Percentiles rank a stretch among this genome's conserved stretches.
Evolutionary conservation across 257 asterid genomes (phyloP).

Genomic region (Mentha longifolia): DNA sequence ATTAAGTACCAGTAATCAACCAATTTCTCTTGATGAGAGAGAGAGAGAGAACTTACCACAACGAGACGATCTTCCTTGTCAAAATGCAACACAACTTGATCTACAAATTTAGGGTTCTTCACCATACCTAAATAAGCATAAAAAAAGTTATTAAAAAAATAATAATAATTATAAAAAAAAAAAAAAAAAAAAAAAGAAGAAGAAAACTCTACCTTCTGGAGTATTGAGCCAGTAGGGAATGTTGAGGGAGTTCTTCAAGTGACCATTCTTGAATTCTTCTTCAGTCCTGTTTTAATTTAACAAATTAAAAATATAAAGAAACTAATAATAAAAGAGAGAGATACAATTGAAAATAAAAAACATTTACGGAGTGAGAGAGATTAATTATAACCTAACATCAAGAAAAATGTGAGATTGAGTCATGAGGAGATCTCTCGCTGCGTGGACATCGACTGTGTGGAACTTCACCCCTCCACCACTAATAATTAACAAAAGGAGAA

Average conservation of each 20-base stretch:
- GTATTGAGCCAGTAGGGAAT: slow-evolving; percentile 68
- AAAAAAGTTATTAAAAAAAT: no score
- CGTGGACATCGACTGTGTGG: slow-evolving; percentile 58
- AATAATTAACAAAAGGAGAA: slow-evolving; percentile 27
- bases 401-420: slow-evolving; percentile 51
- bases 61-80: slow-evolving; percentile 59
- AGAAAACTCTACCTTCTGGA: slow-evolving; percentile 43
- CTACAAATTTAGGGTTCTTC: slow-evolving; percentile 62
- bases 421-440: slow-evolving; percentile 52
- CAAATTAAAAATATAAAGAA: background rate
- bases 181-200: no score
- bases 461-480: slow-evolving; percentile 43
- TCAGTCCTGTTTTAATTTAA: slow-evolving; percentile 49
- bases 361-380: background rate
- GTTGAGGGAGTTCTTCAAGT: slow-evolving; percentile 63
- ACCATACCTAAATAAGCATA: slow-evolving; percentile 56
- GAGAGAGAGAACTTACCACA: slow-evolving; percentile 48
- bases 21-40: background rate
- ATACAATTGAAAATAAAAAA: no score
- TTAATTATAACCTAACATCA: slow-evolving; percentile 60
- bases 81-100: slow-evolving; percentile 49
- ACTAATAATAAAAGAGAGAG: no score
- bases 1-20: no score
- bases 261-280: slow-evolving; percentile 78
- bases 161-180: no score